Conservation (phyloP, 164 flowering plant species). For the Dillenia turbinata region DNA sequence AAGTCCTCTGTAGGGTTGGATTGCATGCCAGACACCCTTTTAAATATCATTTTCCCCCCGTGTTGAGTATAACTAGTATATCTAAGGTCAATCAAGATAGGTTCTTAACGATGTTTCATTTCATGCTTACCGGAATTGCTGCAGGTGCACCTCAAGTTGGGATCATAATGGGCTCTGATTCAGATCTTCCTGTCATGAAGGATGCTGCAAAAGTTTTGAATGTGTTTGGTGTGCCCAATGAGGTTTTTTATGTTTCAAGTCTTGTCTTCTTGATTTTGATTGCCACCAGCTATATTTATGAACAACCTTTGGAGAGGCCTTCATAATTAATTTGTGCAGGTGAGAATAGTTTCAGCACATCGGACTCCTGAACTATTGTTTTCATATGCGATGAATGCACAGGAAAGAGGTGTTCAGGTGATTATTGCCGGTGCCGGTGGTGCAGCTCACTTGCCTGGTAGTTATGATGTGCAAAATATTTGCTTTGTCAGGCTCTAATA, state of each 20-base stretch:
- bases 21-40: no score
- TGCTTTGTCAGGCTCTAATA: not conserved
- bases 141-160: constrained; percentile 53
- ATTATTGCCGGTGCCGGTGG: constrained; percentile 99
- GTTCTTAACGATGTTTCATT: constrained; percentile 1
- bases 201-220: constrained; percentile 69
- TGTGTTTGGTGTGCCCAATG: constrained; percentile 64
- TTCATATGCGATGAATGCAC: constrained; percentile 77
- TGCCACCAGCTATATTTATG: no score
- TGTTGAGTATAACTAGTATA: no score
- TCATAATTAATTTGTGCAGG: constrained; percentile 33
- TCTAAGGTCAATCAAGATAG: no score
- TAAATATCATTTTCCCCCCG: no score
- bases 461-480: constrained; percentile 13
- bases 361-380: constrained; percentile 92
- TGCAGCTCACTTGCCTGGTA: constrained; percentile 96
- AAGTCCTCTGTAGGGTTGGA: no score
- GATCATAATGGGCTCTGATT: constrained; percentile 98
- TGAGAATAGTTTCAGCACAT: constrained; percentile 92
- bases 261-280: no score
- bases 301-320: not conserved
- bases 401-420: constrained; percentile 68
- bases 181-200: constrained; percentile 95
- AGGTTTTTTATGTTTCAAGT: constrained; percentile 35
- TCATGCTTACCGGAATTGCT: constrained; percentile 29